Evolutionary conservation across 83 land plant species (phyloP), one percentile per base, ranked within the genome.

Genomic region (Isoetes engelmannii): DNA sequence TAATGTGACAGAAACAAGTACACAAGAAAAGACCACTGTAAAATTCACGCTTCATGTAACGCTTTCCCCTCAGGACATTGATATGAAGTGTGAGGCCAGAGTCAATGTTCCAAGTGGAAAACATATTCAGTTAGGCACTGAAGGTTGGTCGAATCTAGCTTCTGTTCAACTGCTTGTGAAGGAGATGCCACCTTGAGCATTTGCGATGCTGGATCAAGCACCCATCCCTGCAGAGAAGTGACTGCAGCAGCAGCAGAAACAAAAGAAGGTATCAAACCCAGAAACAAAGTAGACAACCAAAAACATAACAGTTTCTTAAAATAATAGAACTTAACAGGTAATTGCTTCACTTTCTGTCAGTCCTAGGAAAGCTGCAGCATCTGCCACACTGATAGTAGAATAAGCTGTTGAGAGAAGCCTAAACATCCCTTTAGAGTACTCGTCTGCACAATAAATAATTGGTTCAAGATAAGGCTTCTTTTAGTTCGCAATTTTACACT

Each of bases 91-190:
- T 53, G 15, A 13, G 55, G 17, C 17, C 3, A 53, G 15, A 15
- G 17, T 84, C 71, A 86, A 69, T 92, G 95, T 65, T 93, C 98
- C 59, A 93, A 84, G 59, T 90, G 92, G 72, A 93, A 89, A 57
- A 93, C 98, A 61, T 87, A 93, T 64, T 93, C 98, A 8, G 98
- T 93, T 65, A 93, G 70, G 44, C 82, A 77, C 83, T 93, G 98
- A 65, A 93, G 62, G 71, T 84, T 86, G 73, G 85, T 80, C 4
- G 89, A 58, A 68, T 93, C 92, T 28, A 91, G 63, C 75, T 88
- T 93, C 82, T 93, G 96, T 67, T 86, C 89, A 18, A 61, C 75
- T 50, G 72, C 81, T 13, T 69, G 20, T n/a, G 72, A 68, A 58
- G 61, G 82, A 20, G 82, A 81, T 82, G 75, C 79, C 69, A 87